Evolutionary conservation across 768 basidiomycete genomes (phyloP).

Genomic region (Suillus hirtellus): DNA sequence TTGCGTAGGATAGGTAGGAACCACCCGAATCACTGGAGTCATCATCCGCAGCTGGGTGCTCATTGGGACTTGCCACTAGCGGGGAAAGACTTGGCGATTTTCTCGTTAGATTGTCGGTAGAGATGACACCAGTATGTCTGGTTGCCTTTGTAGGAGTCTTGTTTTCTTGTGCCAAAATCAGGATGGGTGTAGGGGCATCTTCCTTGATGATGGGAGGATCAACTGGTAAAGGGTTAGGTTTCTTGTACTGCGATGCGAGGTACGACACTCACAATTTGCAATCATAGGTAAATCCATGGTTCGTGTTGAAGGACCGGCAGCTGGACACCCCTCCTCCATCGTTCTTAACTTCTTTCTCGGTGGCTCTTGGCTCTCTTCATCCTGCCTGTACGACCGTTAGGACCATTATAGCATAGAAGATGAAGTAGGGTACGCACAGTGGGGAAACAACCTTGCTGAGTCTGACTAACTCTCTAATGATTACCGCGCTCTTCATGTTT

Average conservation of each 20-base stretch:
- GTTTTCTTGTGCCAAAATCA: neutral
- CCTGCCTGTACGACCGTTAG: constrained; percentile 14
- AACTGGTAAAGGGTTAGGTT: neutral
- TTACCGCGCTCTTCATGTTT: constrained; percentile 27
- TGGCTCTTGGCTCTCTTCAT: constrained; percentile 16
- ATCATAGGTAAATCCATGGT: constrained; percentile 17
- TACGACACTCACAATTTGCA: constrained; percentile 26
- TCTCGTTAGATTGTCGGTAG: neutral
- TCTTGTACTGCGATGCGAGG: constrained; percentile 16
- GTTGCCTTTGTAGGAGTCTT: neutral
- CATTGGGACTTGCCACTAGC: neutral
- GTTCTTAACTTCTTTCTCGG: constrained; percentile 16
- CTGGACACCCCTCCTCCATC: neutral
- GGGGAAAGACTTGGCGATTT: neutral
- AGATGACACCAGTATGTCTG: neutral
- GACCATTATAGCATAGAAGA: constrained; percentile 16
- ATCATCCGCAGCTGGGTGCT: neutral
- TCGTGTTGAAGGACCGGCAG: constrained; percentile 12
- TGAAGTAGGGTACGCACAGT: neutral
- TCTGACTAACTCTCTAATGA: constrained; percentile 23
- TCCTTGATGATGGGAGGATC: neutral
- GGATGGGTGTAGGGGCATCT: neutral
- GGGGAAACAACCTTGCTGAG: neutral
- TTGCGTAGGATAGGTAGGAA: constrained; percentile 26
- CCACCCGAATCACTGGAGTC: constrained; percentile 25